Conservation (phyloP, 352 stramenopile genomes). For the Phytophthora chlamydospora region DNA sequence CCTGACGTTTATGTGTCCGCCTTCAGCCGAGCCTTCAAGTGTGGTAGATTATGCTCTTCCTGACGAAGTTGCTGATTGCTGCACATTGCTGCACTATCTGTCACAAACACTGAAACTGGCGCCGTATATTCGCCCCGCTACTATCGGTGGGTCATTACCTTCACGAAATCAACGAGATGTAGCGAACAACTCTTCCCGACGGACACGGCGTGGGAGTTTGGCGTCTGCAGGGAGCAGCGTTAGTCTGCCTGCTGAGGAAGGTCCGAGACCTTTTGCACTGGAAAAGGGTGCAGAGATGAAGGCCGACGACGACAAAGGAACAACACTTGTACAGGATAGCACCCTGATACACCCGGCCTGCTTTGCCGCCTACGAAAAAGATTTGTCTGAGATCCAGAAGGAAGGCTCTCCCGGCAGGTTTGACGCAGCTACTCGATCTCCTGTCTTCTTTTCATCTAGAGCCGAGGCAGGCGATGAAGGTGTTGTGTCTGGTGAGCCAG, state of each 20-base stretch:
- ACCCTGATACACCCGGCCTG: conserved; percentile 39
- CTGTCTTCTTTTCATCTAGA: conserved; percentile 31
- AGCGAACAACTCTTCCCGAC: conserved; percentile 18
- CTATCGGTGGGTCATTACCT: conserved; percentile 25
- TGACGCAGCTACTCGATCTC: conserved; percentile 34
- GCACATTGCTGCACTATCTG: conserved; percentile 58
- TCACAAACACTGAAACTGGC: conserved; percentile 62
- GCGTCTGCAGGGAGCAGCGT: conserved; percentile 29
- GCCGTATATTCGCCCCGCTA: conserved; percentile 64
- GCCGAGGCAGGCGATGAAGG: background rate
- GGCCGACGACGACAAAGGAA: conserved; percentile 2
- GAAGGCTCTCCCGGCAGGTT: conserved; percentile 10
- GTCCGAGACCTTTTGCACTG: conserved; percentile 13
- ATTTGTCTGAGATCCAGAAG: conserved; percentile 7
- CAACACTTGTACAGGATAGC: conserved; percentile 6
- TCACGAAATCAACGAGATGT: conserved; percentile 25
- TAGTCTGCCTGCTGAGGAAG: conserved; percentile 31
- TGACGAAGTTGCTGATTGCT: conserved; percentile 39
- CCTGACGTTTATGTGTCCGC: conserved; percentile 79
- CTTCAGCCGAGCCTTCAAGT: conserved; percentile 42
- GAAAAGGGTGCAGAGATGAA: conserved; percentile 1
- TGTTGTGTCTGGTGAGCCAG: conserved; percentile 1
- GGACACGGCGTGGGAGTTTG: conserved; percentile 28
- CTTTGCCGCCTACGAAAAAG: conserved; percentile 35
- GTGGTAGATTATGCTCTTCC: conserved; percentile 55